Percentiles rank a stretch among this genome's conserved stretches.
Conservation (phyloP, 306 rosid genomes). For the Castanopsis chinensis region DNA sequence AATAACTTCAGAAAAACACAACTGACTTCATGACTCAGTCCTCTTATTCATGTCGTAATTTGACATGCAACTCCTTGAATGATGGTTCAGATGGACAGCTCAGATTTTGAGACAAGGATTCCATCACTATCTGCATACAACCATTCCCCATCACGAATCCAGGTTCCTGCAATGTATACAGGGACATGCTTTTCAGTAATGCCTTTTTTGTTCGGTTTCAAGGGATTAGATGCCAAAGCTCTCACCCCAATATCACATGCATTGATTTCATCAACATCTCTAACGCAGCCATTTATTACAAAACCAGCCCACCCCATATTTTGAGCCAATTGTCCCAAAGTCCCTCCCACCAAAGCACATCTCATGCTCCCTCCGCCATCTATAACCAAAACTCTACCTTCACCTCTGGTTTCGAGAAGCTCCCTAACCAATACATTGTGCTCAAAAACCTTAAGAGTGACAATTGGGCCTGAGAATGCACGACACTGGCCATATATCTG, state of each 20-base stretch:
- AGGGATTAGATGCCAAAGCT: slow-evolving; percentile 48
- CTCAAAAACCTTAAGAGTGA: slow-evolving; percentile 47
- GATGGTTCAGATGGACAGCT: slow-evolving; percentile 23
- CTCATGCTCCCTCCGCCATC: slow-evolving; percentile 55
- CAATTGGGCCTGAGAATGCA: slow-evolving; percentile 41
- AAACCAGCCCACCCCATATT: slow-evolving; percentile 52
- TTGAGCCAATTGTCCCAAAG: slow-evolving; percentile 45
- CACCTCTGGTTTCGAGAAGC: slow-evolving; percentile 41
- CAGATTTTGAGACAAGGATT: slow-evolving; percentile 27
- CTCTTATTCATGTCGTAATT: not conserved
- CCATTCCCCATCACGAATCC: slow-evolving; percentile 52
- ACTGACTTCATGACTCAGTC: not conserved
- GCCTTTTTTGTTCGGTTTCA: slow-evolving; percentile 44
- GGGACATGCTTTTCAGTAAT: slow-evolving; percentile 34
- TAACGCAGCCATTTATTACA: slow-evolving; percentile 50
- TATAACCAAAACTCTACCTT: slow-evolving; percentile 47
- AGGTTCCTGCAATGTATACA: slow-evolving; percentile 37
- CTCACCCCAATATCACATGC: slow-evolving; percentile 51
- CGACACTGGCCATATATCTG: slow-evolving; percentile 35
- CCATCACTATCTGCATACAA: slow-evolving; percentile 50
- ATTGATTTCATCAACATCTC: slow-evolving; percentile 55
- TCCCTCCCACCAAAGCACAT: slow-evolving; percentile 56
- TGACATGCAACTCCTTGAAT: not conserved
- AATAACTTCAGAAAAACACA: not conserved
- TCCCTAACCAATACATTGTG: slow-evolving; percentile 45